Base-by-base conservation (phyloP, 768 basidiomycete genomes). In the Paxillus involutus region DNA sequence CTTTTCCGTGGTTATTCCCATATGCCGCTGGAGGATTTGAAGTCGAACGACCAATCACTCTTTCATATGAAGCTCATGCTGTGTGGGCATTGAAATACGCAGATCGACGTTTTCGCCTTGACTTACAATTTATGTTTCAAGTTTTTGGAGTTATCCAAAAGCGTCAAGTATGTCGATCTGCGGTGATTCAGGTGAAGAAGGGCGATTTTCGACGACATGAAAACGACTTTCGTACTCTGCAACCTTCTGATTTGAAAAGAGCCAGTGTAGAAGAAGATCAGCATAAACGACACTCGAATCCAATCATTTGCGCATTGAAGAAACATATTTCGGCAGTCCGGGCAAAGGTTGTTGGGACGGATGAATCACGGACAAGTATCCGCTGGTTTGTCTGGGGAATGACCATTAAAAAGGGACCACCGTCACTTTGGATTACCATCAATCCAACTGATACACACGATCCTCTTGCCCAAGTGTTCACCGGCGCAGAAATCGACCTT, bases 1-100 rank as follows among this genome's bases (percentile, higher is more conserved):
- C 46, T 2, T 53, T 53, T 19, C 52, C 52, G 1, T 53, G 52
- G 3, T 16, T 53, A 1, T 53, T 42, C 11, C 46, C 52, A 13
- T 53, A 37, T 47, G 46, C 33, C 3, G n/a, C 10, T 13, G 46
- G 46, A 1, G 52, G 52, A 0, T 35, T 53, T 6, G 46, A 53
- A 11, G 7, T 17, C 0, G 14, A 2, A 1, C 30, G 17, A 42
- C 16, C 49, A 46, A 39, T 14, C 6, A 1, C 9, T 8, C 2
- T 39, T 16, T 39, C 37, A 2, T 39, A 39, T 14, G 37, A 39
- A 16, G 37, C 37, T 39, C 37, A 39, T 17, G 13, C 11, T 1
- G 17, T 6, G 2, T 39, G 37, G 37, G 37, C 37, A 2, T 5
- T 39, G 6, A 39, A 4, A 39, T 39, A 12, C 13, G 37, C 37